Evolutionary conservation across 441 rosid species (phyloP).

Genomic region (Theobroma grandiflorum): DNA sequence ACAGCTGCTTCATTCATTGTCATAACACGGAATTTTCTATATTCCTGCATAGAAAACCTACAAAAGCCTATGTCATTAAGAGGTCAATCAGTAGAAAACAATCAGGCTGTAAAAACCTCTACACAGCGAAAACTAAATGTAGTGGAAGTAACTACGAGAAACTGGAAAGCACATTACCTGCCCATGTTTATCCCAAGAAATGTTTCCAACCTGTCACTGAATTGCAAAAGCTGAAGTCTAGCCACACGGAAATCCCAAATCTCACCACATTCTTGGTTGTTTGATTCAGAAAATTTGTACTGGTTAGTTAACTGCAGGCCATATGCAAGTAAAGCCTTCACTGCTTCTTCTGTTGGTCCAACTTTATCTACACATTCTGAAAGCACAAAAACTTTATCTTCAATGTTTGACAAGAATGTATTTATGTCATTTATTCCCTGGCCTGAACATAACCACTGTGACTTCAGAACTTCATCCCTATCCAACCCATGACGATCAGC

Average conservation of each 20-base stretch:
- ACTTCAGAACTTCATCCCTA: constrained; percentile 81
- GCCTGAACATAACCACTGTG: constrained; percentile 85
- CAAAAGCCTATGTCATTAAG: constrained; percentile 57
- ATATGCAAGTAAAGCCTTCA: constrained; percentile 73
- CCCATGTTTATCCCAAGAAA: constrained; percentile 99
- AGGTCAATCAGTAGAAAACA: constrained; percentile 45
- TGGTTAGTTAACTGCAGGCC: constrained; percentile 71
- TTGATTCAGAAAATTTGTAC: constrained; percentile 60
- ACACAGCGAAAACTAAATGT: constrained; percentile 12
- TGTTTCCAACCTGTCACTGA: constrained; percentile 88
- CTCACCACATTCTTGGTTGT: constrained; percentile 57
- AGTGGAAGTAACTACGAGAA: constrained; percentile 12
- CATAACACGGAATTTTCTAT: constrained; percentile 75
- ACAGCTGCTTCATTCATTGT: constrained; percentile 75
- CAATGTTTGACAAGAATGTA: constrained; percentile 66
- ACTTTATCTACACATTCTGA: constrained; percentile 81
- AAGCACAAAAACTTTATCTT: constrained; percentile 78
- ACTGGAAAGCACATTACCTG: constrained; percentile 63
- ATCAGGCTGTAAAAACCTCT: not conserved
- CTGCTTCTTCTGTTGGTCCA: constrained; percentile 85
- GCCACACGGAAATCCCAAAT: constrained; percentile 81
- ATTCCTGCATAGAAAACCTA: constrained; percentile 96
- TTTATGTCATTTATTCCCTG: constrained; percentile 66
- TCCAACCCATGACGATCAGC: constrained; percentile 83
- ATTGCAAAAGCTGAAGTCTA: constrained; percentile 90